Evolutionary conservation across 73 alveolate species (phyloP).

Genomic region (Diophrys appendiculata): DNA sequence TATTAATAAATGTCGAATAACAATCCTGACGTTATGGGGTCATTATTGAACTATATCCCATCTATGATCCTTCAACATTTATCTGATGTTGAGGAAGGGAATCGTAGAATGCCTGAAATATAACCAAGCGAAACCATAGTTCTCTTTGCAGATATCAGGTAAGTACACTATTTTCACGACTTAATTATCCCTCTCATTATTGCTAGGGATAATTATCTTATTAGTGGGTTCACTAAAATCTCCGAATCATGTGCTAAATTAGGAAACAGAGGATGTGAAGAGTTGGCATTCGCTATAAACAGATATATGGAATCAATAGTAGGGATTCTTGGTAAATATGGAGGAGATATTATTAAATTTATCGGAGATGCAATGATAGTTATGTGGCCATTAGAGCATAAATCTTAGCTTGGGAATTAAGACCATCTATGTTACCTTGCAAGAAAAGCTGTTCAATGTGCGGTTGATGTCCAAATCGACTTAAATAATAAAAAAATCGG

Average conservation of each 20-base stretch:
- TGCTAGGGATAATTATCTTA: not conserved
- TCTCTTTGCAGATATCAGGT: slow-evolving; percentile 77
- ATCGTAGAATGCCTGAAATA: slow-evolving; percentile 52
- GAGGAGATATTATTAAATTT: slow-evolving; percentile 96
- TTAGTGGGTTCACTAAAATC: slow-evolving; percentile 80
- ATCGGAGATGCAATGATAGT: slow-evolving; percentile 97
- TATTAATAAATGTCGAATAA: too few species aligned
- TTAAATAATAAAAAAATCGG: slow-evolving; percentile 86
- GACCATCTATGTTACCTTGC: not conserved
- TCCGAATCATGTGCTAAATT: slow-evolving; percentile 85
- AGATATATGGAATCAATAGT: slow-evolving; percentile 93
- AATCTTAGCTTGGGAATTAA: slow-evolving; percentile 8
- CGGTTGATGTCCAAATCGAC: slow-evolving; percentile 86
- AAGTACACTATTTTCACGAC: slow-evolving; percentile 4
- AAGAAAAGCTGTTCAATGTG: slow-evolving; percentile 88
- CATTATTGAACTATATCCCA: slow-evolving; percentile 47
- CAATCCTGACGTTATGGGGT: not conserved
- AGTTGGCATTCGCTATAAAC: slow-evolving; percentile 87
- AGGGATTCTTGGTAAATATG: slow-evolving; percentile 81
- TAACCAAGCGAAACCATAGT: slow-evolving; percentile 75
- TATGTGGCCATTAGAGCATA: slow-evolving; percentile 87
- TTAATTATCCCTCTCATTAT: not conserved
- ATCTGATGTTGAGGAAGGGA: slow-evolving; percentile 25
- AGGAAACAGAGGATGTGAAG: slow-evolving; percentile 94
- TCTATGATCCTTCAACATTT: slow-evolving; percentile 36